phyloP scores from a whole-genome alignment of 2,329 filamentous ascomycete species.

The Ophiocordyceps sinensis region DNA sequence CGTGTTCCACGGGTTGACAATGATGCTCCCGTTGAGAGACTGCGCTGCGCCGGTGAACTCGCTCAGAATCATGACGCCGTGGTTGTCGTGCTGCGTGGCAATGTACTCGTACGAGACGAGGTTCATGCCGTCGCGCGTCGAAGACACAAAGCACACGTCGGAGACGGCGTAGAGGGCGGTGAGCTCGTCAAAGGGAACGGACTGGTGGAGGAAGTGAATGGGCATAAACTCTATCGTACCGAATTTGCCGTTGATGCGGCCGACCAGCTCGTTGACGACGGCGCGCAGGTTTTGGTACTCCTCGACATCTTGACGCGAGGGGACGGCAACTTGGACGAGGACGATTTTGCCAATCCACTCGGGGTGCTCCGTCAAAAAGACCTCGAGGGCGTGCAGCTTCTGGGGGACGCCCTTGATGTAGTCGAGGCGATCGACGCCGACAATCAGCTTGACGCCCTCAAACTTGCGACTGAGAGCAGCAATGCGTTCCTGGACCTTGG shows the following conservation, averaged over 20 bases:
- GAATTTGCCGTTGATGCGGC: slow-evolving; percentile 92
- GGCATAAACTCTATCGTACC: slow-evolving; percentile 98
- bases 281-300: slow-evolving; percentile 95
- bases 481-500: slow-evolving; percentile 78
- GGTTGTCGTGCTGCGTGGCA: slow-evolving; percentile 75
- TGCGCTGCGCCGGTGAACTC: slow-evolving; percentile 95
- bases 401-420: slow-evolving; percentile 99
- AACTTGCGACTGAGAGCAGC: slow-evolving; percentile 77
- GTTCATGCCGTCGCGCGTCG: slow-evolving; percentile 98
- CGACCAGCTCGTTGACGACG: slow-evolving; percentile 92
- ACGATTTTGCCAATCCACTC: slow-evolving; percentile 98
- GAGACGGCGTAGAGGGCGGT: slow-evolving; percentile 86
- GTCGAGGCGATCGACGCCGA: slow-evolving; percentile 90
- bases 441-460: slow-evolving; percentile 88
- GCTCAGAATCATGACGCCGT: slow-evolving; percentile 88
- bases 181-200: slow-evolving; percentile 85
- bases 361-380: slow-evolving; percentile 91
- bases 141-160: slow-evolving; percentile 84
- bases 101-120: slow-evolving; percentile 98
- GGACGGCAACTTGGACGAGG: slow-evolving; percentile 88
- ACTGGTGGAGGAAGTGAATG: slow-evolving; percentile 97
- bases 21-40: slow-evolving; percentile 80
- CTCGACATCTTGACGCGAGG: slow-evolving; percentile 87
- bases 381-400: slow-evolving; percentile 90
- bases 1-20: slow-evolving; percentile 98